Evolutionary conservation across 106 monocot genomes (phyloP).

Genomic region (Triglochin maritima): DNA sequence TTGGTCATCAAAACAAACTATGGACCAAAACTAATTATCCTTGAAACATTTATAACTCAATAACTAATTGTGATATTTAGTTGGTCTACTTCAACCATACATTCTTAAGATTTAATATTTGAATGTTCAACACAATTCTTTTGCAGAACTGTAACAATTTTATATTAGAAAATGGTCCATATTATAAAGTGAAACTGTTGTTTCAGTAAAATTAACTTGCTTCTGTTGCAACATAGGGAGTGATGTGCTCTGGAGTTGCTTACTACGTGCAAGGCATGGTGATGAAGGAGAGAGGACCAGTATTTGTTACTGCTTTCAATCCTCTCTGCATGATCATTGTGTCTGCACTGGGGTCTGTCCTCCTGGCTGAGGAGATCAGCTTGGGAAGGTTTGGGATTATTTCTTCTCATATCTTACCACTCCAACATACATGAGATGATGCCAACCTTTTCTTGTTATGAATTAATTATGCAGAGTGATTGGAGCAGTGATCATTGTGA

Average conservation of each 20-base stretch:
- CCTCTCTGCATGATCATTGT: conserved; percentile 82
- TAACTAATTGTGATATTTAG: too few relatives aligned
- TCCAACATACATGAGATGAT: too few relatives aligned
- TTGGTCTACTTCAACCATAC: too few relatives aligned
- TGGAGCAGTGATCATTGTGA: conserved; percentile 16
- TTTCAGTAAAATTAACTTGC: too few relatives aligned
- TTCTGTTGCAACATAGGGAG: conserved; percentile 27
- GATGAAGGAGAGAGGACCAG: conserved; percentile 74
- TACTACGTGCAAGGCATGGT: conserved; percentile 72
- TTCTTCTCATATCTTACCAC: background rate
- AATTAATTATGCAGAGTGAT: conserved; percentile 5
- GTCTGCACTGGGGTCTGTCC: conserved; percentile 46
- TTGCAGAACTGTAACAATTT: too few relatives aligned
- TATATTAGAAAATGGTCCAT: too few relatives aligned
- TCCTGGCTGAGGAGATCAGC: conserved; percentile 59
- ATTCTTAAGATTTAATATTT: too few relatives aligned
- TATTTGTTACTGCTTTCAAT: conserved; percentile 84
- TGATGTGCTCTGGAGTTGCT: conserved; percentile 67
- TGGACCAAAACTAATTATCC: too few relatives aligned
- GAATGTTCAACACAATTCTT: too few relatives aligned
- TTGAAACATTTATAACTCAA: too few relatives aligned
- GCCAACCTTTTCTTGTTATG: background rate
- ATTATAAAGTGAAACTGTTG: too few relatives aligned
- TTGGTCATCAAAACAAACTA: too few relatives aligned
- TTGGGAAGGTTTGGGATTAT: conserved; percentile 37